These are phyloP conservation scores for Nicotiana undulata DNA, from an alignment of 257 asterid genomes.

Conservation along the genomic window DNA sequence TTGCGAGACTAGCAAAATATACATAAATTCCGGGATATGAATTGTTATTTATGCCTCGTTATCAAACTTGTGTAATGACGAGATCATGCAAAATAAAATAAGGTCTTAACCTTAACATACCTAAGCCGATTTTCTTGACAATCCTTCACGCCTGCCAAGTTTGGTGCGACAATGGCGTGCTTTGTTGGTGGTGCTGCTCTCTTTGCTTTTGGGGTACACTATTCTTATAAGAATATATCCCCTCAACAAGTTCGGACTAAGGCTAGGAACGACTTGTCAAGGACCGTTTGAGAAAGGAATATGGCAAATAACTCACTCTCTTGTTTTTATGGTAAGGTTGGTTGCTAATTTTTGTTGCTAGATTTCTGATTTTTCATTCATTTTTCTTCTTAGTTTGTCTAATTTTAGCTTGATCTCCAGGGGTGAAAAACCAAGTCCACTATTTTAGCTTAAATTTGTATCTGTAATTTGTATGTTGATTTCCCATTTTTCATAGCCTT, in stretches of 20 bases:
- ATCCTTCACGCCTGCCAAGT: slow-evolving; percentile 34
- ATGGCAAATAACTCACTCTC: slow-evolving; percentile 22
- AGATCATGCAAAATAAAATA: too few species aligned
- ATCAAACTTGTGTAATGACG: too few species aligned
- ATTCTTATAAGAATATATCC: slow-evolving; percentile 42
- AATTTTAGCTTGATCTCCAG: too few species aligned
- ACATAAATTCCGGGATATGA: too few species aligned
- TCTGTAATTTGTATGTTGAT: too few species aligned
- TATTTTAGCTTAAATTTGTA: too few species aligned
- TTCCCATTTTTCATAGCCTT: too few species aligned
- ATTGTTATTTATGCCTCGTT: too few species aligned
- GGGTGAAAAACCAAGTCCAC: too few species aligned
- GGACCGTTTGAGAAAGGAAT: slow-evolving; percentile 48
- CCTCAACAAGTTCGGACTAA: slow-evolving; percentile 80
- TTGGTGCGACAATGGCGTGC: slow-evolving; percentile 27
- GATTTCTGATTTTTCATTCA: background rate
- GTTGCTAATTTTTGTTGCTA: background rate
- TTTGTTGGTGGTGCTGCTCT: slow-evolving; percentile 44
- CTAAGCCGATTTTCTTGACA: too few species aligned
- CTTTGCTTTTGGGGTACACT: slow-evolving; percentile 59
- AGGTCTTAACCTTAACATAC: too few species aligned
- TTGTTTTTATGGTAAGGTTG: background rate
- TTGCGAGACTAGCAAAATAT: too few species aligned
- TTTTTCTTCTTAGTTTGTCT: background rate
- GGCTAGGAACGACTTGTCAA: slow-evolving; percentile 57